Conservation (phyloP, 768 basidiomycete genomes). For the Termitomyces heimii region DNA sequence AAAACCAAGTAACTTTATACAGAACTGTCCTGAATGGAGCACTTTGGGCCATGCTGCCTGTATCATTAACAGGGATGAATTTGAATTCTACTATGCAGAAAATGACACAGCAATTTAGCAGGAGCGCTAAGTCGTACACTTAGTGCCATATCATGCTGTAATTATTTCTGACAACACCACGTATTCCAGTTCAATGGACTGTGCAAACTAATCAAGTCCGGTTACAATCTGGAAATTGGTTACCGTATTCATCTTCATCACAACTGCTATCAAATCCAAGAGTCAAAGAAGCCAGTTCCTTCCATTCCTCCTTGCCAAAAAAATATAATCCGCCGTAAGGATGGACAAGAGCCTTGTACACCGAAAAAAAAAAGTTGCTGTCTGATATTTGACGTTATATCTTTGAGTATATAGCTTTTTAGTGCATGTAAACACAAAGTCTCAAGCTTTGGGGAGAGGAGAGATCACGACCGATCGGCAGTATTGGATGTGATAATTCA, state of each 20-base stretch:
- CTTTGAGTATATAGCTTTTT: not conserved
- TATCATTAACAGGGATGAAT: too few species aligned
- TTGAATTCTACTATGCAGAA: too few species aligned
- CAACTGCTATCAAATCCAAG: not conserved
- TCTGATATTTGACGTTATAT: not conserved
- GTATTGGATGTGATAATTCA: conserved; percentile 5
- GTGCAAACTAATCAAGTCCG: too few species aligned
- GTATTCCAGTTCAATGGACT: too few species aligned
- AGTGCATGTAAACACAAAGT: not conserved
- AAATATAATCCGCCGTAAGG: not conserved
- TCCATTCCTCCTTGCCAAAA: not conserved
- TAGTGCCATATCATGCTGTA: too few species aligned
- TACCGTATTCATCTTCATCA: conserved; percentile 1
- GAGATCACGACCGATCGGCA: not conserved
- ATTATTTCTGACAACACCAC: too few species aligned
- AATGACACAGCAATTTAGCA: too few species aligned
- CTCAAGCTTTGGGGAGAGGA: not conserved
- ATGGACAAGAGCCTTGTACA: not conserved
- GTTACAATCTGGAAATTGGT: not conserved
- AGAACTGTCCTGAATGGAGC: too few species aligned
- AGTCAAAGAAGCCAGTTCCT: not conserved
- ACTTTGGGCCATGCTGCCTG: too few species aligned
- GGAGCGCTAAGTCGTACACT: too few species aligned
- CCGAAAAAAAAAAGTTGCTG: not conserved
- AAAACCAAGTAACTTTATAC: too few species aligned